These are phyloP conservation scores for Talaromyces atroroseus DNA, from an alignment of 2,329 filamentous ascomycete genomes.

Conservation along the genomic window DNA sequence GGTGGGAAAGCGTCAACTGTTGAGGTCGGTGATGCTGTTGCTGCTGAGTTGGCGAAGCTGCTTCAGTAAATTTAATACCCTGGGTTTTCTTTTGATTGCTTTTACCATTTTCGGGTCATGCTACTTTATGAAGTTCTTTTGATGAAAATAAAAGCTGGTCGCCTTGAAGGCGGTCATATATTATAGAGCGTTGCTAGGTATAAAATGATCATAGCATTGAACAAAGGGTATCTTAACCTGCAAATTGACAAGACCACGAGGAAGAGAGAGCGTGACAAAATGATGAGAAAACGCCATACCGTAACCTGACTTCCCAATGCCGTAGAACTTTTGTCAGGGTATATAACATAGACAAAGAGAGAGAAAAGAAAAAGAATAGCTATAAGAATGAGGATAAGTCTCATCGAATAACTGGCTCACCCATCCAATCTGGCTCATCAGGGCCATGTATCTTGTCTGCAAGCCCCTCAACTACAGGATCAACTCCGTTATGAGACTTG, in stretches of 20 bases:
- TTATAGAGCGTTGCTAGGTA: background rate
- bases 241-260: background rate
- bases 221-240: constrained; percentile 10
- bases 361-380: background rate
- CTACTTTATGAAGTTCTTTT: background rate
- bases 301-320: background rate
- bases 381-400: background rate
- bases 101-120: background rate
- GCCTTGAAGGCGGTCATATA: background rate
- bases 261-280: background rate
- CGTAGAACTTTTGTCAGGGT: background rate
- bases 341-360: background rate
- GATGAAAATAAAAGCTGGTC: background rate
- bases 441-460: constrained; percentile 25
- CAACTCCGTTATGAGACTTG: constrained; percentile 23
- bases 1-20: constrained; percentile 68
- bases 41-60: constrained; percentile 65
- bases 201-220: background rate
- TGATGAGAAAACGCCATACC: background rate
- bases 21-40: constrained; percentile 79
- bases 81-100: background rate
- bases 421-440: constrained; percentile 46
- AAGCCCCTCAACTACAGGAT: constrained; percentile 18
- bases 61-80: constrained; percentile 38
- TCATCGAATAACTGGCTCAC: constrained; percentile 43